Evolutionary conservation across 163 green algal species (phyloP).

Genomic region (Smithsoniella earleae): DNA sequence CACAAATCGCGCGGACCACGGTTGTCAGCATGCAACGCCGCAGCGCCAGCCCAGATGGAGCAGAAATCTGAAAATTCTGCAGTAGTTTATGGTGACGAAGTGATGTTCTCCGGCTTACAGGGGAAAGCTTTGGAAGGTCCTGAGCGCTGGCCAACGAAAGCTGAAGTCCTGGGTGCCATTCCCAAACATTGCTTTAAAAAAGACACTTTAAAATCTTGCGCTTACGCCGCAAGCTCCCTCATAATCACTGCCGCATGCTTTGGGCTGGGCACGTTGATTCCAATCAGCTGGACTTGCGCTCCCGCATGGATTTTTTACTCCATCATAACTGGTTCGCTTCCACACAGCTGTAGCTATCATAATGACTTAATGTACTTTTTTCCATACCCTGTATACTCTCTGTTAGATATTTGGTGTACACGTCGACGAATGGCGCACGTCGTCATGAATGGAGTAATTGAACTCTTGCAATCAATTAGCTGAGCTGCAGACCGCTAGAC

Average conservation of each 20-base stretch:
- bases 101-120: conserved; percentile 18
- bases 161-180: conserved; percentile 17
- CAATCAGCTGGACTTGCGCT: background rate
- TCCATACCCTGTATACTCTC: no score
- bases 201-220: background rate
- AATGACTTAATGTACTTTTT: no score
- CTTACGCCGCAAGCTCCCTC: background rate
- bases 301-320: conserved; percentile 6
- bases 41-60: no score
- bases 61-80: no score
- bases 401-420: background rate
- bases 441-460: background rate
- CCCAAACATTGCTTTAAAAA: background rate
- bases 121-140: conserved; percentile 9
- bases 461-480: background rate
- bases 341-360: background rate
- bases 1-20: no score
- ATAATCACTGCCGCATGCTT: conserved; percentile 15
- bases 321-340: background rate
- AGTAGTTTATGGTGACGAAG: conserved; percentile 12
- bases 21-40: no score
- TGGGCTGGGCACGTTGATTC: background rate
- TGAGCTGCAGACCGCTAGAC: no score
- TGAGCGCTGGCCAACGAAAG: conserved; percentile 6
- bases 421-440: background rate